Conservation (phyloP, 345 rosid species). For the Crucihimalaya himalaica region DNA sequence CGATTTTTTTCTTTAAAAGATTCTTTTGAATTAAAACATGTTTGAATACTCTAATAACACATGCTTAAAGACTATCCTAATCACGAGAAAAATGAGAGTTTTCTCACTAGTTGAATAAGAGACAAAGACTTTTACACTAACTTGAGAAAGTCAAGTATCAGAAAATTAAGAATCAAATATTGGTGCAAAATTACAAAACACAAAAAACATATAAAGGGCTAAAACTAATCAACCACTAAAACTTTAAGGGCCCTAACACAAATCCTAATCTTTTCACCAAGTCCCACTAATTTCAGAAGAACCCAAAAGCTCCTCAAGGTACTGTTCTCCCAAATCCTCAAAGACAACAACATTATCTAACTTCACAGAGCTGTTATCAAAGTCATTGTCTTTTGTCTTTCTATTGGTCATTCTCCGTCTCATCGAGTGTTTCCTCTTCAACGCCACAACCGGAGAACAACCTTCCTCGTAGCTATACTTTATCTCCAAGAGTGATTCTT, state of each 20-base stretch:
- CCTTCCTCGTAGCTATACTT: slow-evolving; percentile 54
- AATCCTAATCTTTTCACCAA: slow-evolving; percentile 34
- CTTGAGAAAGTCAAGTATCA: background rate
- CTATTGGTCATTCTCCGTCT: slow-evolving; percentile 53
- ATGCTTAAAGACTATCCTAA: background rate
- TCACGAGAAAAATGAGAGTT: background rate
- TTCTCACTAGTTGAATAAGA: background rate
- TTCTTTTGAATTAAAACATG: background rate
- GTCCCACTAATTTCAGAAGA: slow-evolving; percentile 43
- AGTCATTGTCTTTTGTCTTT: slow-evolving; percentile 43
- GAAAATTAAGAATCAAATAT: slow-evolving; percentile 5
- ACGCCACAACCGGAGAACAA: slow-evolving; percentile 84
- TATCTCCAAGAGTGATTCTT: slow-evolving; percentile 66
- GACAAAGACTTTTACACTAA: slow-evolving; percentile 13
- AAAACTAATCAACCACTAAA: slow-evolving; percentile 18
- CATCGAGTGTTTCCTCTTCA: slow-evolving; percentile 81
- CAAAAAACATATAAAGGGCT: background rate
- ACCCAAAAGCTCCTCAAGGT: slow-evolving; percentile 63
- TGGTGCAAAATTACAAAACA: background rate
- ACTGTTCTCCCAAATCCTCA: slow-evolving; percentile 84
- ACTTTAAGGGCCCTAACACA: slow-evolving; percentile 24
- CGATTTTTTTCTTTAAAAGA: background rate
- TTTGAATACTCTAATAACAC: background rate
- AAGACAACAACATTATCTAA: slow-evolving; percentile 60
- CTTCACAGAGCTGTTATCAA: slow-evolving; percentile 36